A percentile compares a stretch with the other conserved stretches of the same genome.
Evolutionary conservation across 2,329 filamentous ascomycete species (phyloP).

Genomic region (Chaetomiaceae sp.): DNA sequence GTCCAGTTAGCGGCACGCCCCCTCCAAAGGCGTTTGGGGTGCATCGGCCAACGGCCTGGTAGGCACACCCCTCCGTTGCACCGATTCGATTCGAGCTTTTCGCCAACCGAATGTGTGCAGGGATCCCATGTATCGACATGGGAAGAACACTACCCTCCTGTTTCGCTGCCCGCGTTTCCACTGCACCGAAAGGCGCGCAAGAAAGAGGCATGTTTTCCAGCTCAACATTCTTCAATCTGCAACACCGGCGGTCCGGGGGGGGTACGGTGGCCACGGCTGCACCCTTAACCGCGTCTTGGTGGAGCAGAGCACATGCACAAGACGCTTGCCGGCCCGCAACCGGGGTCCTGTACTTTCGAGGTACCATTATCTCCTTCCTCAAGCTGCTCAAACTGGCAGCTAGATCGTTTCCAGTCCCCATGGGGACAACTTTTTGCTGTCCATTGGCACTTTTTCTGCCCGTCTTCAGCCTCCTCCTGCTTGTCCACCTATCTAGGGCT

Average conservation of each 20-base stretch:
- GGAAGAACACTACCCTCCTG: constrained; percentile 7
- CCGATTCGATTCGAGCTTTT: too few species aligned
- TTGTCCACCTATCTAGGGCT: constrained; percentile 26
- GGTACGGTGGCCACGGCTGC: constrained; percentile 5
- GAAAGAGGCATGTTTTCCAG: constrained; percentile 5
- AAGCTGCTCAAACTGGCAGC: constrained; percentile 8
- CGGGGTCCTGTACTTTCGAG: constrained; percentile 15
- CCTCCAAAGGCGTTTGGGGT: constrained; percentile 1
- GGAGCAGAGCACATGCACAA: constrained; percentile 10
- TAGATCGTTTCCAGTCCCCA: not conserved
- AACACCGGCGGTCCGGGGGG: too few species aligned
- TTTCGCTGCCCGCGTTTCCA: constrained; percentile 14
- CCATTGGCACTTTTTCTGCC: not conserved
- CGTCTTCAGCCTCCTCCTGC: constrained; percentile 11
- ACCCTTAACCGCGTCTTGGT: too few species aligned
- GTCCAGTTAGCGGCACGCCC: not conserved
- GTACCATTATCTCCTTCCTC: constrained; percentile 9
- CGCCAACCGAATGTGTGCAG: not conserved
- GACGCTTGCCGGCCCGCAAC: constrained; percentile 11
- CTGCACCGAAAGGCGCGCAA: constrained; percentile 12
- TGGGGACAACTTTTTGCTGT: too few species aligned
- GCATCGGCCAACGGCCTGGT: constrained; percentile 9
- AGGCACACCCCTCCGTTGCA: constrained; percentile 16
- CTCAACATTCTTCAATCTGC: too few species aligned
- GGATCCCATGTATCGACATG: constrained; percentile 8